Conservation (phyloP, 78 protist species). For the Dictyostelium capitatum region DNA sequence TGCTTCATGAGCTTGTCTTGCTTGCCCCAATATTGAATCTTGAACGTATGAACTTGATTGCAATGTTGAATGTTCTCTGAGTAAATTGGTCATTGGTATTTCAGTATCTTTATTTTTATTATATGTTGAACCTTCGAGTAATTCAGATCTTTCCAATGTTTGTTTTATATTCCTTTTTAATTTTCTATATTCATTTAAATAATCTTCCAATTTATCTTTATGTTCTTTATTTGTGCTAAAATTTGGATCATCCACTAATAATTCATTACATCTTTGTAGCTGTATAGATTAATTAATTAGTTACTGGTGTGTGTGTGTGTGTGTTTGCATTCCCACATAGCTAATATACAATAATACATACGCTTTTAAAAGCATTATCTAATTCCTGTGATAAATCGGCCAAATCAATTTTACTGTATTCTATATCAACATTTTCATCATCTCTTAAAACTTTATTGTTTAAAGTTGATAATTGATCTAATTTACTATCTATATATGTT, state of each 20-base stretch:
- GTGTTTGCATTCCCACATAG: too few species aligned
- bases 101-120: slow-evolving; percentile 57
- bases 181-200: slow-evolving; percentile 53
- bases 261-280: slow-evolving; percentile 56
- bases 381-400: slow-evolving; percentile 36
- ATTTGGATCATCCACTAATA: slow-evolving; percentile 50
- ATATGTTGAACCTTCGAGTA: slow-evolving; percentile 53
- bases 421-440: slow-evolving; percentile 4
- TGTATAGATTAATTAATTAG: too few species aligned
- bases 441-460: slow-evolving; percentile 52
- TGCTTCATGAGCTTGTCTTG: slow-evolving; percentile 81
- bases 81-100: slow-evolving; percentile 63
- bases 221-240: slow-evolving; percentile 46
- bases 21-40: slow-evolving; percentile 79
- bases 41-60: slow-evolving; percentile 22
- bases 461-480: slow-evolving; percentile 41
- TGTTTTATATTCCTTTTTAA: slow-evolving; percentile 29
- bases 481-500: slow-evolving; percentile 30
- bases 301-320: too few species aligned
- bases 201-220: slow-evolving; percentile 70
- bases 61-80: slow-evolving; percentile 51
- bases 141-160: slow-evolving; percentile 32
- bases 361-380: slow-evolving; percentile 61
- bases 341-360: background rate
- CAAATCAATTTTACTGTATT: slow-evolving; percentile 44